phyloP scores from a whole-genome alignment of 495 filamentous ascomycete species.

The Penicillium alfredii region DNA sequence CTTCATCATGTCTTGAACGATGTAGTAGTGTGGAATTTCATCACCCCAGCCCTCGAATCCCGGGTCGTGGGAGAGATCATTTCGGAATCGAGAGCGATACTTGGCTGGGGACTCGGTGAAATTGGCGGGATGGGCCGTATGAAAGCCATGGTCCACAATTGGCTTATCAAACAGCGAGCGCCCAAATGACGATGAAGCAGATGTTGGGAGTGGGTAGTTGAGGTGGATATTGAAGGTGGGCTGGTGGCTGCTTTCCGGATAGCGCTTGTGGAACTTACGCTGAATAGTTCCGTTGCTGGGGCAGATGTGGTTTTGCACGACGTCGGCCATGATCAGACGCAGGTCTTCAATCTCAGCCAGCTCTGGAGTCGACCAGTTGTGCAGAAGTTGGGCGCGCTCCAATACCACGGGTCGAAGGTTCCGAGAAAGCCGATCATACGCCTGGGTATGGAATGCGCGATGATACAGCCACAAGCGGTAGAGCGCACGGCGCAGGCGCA shows the following conservation, averaged over 20 bases:
- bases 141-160: constrained; percentile 22
- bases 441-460: constrained; percentile 49
- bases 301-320: constrained; percentile 50
- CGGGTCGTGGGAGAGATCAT: constrained; percentile 35
- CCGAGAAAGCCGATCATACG: constrained; percentile 44
- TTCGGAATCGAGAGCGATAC: constrained; percentile 26
- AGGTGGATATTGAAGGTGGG: constrained; percentile 50
- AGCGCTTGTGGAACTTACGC: constrained; percentile 52
- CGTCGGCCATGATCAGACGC: constrained; percentile 42
- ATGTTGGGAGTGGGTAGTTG: constrained; percentile 35
- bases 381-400: constrained; percentile 49
- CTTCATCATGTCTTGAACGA: constrained; percentile 63
- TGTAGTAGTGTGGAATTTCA: constrained; percentile 56
- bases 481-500: constrained; percentile 57
- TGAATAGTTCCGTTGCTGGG: constrained; percentile 56
- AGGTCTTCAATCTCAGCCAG: constrained; percentile 55
- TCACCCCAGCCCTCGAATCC: constrained; percentile 54
- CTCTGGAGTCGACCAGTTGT: constrained; percentile 49
- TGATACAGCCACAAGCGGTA: constrained; percentile 66
- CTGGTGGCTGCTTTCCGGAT: constrained; percentile 42
- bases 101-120: constrained; percentile 24
- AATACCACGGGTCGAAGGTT: constrained; percentile 34
- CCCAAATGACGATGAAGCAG: constrained; percentile 2
- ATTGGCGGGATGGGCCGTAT: constrained; percentile 16
- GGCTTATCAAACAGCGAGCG: no score